phyloP scores from a whole-genome alignment of 2,329 filamentous ascomycete genomes.

The Fusarium pseudograminearum region DNA sequence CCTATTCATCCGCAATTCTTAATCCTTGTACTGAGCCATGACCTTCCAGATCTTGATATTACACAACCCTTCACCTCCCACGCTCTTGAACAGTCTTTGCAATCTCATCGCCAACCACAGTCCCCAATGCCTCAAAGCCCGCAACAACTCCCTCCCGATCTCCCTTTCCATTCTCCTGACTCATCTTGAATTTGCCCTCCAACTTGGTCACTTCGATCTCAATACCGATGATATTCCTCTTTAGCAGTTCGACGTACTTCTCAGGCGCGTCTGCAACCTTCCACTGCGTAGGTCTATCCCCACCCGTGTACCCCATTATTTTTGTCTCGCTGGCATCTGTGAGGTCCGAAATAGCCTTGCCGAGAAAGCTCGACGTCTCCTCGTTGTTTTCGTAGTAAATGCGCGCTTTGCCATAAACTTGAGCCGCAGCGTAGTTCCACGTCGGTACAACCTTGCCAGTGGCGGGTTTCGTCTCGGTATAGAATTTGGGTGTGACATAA shows the following conservation, averaged over 20 bases:
- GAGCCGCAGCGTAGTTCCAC: constrained; percentile 76
- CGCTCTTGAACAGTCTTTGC: constrained; percentile 47
- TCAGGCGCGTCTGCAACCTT: constrained; percentile 67
- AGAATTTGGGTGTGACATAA: constrained; percentile 77
- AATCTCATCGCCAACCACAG: constrained; percentile 48
- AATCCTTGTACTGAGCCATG: background rate
- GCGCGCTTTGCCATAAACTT: constrained; percentile 69
- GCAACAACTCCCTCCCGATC: constrained; percentile 68
- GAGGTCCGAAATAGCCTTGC: constrained; percentile 64
- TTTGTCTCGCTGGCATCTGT: constrained; percentile 61
- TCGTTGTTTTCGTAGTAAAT: constrained; percentile 63
- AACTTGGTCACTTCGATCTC: constrained; percentile 67
- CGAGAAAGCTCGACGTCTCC: constrained; percentile 59
- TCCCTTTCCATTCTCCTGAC: constrained; percentile 65
- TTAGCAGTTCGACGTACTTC: constrained; percentile 66
- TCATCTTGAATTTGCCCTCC: constrained; percentile 75
- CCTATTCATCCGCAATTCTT: rapidly evolving
- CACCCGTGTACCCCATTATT: constrained; percentile 66
- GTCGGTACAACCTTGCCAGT: constrained; percentile 77
- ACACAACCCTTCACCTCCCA: constrained; percentile 7
- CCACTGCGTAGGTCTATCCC: constrained; percentile 59
- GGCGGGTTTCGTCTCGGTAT: constrained; percentile 71
- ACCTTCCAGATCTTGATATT: too few species aligned
- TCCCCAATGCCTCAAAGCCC: constrained; percentile 60
- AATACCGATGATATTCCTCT: constrained; percentile 70